phyloP scores from a whole-genome alignment of 495 filamentous ascomycete genomes.

The Recurvomyces mirabilis region DNA sequence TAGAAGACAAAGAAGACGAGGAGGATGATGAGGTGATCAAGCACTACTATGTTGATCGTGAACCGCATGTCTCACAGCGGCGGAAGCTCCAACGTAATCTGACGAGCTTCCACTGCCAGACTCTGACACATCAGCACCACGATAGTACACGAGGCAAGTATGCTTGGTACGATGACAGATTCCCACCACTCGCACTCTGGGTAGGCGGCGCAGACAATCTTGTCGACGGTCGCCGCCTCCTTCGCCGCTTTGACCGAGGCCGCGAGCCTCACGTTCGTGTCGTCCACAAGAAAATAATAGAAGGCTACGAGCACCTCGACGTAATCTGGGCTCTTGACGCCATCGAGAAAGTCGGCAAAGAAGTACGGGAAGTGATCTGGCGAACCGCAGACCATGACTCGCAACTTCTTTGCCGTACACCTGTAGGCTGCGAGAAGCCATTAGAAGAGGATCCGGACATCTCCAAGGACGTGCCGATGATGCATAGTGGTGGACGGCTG shows the following conservation, averaged over 20 bases:
- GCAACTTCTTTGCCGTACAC: conserved; percentile 48
- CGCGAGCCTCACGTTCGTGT: conserved; percentile 72
- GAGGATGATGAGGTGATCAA: conserved; percentile 26
- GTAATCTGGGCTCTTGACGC: conserved; percentile 93
- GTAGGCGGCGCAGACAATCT: conserved; percentile 69
- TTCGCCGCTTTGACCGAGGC: conserved; percentile 63
- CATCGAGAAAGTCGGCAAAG: conserved; percentile 70
- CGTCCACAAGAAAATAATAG: conserved; percentile 71
- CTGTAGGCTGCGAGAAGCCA: conserved; percentile 48
- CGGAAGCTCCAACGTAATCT: conserved; percentile 12
- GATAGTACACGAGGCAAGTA: conserved; percentile 22
- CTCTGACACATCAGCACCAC: conserved; percentile 11
- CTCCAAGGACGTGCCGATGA: conserved; percentile 16
- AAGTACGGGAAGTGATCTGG: conserved; percentile 78
- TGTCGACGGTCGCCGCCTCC: conserved; percentile 68
- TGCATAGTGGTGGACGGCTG: conserved; percentile 14
- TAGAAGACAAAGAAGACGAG: conserved; percentile 52
- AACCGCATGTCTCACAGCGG: conserved; percentile 12
- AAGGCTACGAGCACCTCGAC: conserved; percentile 91
- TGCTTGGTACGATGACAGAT: conserved; percentile 73
- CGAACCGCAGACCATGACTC: conserved; percentile 47
- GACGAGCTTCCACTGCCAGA: conserved; percentile 9
- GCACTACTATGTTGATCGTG: conserved; percentile 17
- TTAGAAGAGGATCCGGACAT: conserved; percentile 13
- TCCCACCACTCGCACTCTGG: conserved; percentile 85